phyloP scores from a whole-genome alignment of 2,329 filamentous ascomycete species.

The Aspergillus brunneoviolaceus region DNA sequence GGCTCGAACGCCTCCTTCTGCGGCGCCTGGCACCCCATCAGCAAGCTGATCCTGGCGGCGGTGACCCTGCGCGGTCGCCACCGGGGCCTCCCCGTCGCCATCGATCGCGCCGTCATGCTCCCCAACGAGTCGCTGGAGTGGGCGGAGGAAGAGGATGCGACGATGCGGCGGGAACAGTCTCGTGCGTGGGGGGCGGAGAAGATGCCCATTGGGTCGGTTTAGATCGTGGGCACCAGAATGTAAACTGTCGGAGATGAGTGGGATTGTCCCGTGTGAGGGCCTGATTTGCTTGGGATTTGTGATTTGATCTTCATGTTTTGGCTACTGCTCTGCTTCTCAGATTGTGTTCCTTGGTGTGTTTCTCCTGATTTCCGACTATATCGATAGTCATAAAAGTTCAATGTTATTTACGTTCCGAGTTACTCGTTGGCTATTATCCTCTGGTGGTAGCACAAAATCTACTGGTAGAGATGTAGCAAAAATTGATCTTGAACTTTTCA shows the following conservation, averaged over 20 bases:
- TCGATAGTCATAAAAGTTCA: too few relatives aligned
- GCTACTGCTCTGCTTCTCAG: too few relatives aligned
- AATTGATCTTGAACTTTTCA: conserved; percentile 11
- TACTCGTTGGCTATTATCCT: too few relatives aligned
- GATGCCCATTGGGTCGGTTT: conserved; percentile 29
- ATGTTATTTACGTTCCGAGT: too few relatives aligned
- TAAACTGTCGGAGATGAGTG: too few relatives aligned
- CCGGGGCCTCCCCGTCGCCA: conserved; percentile 56
- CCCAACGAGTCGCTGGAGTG: conserved; percentile 41
- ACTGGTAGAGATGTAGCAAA: neutral
- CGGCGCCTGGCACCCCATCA: conserved; percentile 55
- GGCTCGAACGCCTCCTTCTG: conserved; percentile 56
- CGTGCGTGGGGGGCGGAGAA: conserved; percentile 24
- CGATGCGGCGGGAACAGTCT: conserved; percentile 29
- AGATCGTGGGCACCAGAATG: neutral
- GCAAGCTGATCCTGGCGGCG: conserved; percentile 58
- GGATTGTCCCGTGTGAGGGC: too few relatives aligned
- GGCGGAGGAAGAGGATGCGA: conserved; percentile 46
- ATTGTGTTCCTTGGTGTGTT: too few relatives aligned
- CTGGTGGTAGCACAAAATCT: neutral
- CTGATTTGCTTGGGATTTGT: too few relatives aligned
- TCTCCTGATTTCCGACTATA: too few relatives aligned
- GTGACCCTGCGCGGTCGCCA: conserved; percentile 60
- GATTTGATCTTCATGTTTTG: too few relatives aligned
- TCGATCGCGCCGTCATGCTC: conserved; percentile 53